Evolutionary conservation across 2,329 filamentous ascomycete species (phyloP), one percentile per base, ranked within the genome.

Genomic region (Coleophoma crateriformis): DNA sequence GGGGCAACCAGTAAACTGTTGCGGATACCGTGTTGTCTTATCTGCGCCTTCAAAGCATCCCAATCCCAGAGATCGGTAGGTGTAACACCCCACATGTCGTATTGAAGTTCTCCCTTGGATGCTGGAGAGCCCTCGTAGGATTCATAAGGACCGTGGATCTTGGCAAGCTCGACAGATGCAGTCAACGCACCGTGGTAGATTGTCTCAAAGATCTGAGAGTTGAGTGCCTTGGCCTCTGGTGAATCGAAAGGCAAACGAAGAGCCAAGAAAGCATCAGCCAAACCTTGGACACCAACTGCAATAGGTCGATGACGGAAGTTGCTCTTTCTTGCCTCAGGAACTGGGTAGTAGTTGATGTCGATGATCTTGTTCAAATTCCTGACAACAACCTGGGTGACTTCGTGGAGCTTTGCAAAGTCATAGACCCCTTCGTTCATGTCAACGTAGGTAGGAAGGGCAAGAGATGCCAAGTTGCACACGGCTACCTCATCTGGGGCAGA

Each of bases 141-240:
- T 59, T 85, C 79, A 71, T 99, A 99, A 6, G 90, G 71, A 4
- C 94, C 94, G 50, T 91, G 72, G 59, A 87, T 76, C 76, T 90
- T 87, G 54, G 94, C 90, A 57, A 97, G 74, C 50, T 96, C 84
- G 65, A 87, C 84, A 1, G 94, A 99, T 19, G 90, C 87, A 49
- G 91, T 96, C 55, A 97, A 76, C 50, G 90, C 89, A 67, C 86
- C 94, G 69, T 99, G 94, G 75, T 99, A 99, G 71, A 99, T 96
- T 56, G 94, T 99, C 79, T 99, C 94, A 58, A 99, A 99, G 70
- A 99, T 97, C 71, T 99, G 90, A 65, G 87, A 91, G 79, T 99
- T 99, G 65, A 99, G 82, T 69, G 94, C 81, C 60, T 86, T 88
- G 55, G 94, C 94, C 73, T 97, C 90, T 5, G 90, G 84, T 14